Evolutionary conservation across 345 rosid species (phyloP), one percentile per base, ranked within the genome.

Genomic region (Melaleuca quinquenervia): DNA sequence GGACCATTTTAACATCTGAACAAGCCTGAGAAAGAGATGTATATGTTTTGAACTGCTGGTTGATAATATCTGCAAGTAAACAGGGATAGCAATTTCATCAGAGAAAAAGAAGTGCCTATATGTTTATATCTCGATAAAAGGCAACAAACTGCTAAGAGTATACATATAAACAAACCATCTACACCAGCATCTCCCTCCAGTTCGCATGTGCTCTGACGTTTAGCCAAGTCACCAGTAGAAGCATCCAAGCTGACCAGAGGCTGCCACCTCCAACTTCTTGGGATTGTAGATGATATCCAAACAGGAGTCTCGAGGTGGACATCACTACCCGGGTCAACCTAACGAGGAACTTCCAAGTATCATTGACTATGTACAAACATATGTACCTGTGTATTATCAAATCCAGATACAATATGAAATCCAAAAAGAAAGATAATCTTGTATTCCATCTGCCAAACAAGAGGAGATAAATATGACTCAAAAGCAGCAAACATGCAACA

Each of bases 181-280:
- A 94, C 85, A 36, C 86, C 87, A 87, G 96, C 88, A 91, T 97
- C 99, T 89, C 96, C 98, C 93, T 97, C 99, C 86, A 97, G 99
- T 88, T 95, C 96, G 90, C 98, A 96, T 83, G 91, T 85, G 86
- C 98, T 95, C 89, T 94, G 96, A 82, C 95, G 97, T 88, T 89
- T 92, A 85, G 91, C 87, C 50, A 89, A 90, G 87, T 88, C 94
- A 84, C 89, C 89, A 83, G 91, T 90, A 45, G 89, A 87, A 64
- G 89, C 87, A 82, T 90, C 91, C 58, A 86, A 87, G 85, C 92
- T 95, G 87, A 84, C 88, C 70, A 90, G 90, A 88, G 82, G 83
- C 49, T 88, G 89, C 98, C 98, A 94, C 90, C 91, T 92, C 99
- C 98, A 95, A 88, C 89, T 94, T 88, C 87, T 88, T 29, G 98